Evolutionary conservation across 768 basidiomycete species (phyloP).

Genomic region (Kwoniella shandongensis): DNA sequence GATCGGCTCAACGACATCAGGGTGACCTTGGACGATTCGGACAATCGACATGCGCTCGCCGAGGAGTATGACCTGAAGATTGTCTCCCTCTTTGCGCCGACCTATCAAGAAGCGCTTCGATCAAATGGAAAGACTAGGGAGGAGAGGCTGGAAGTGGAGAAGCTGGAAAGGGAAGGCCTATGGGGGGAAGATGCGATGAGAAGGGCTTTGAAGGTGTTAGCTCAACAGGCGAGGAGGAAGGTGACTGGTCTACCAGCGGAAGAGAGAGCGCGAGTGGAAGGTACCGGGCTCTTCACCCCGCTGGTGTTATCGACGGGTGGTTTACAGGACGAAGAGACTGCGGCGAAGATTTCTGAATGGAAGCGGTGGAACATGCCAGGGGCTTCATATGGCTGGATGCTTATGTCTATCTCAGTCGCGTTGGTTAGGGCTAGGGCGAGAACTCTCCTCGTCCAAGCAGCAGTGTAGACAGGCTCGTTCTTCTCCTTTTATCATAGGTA

Average conservation of each 20-base stretch:
- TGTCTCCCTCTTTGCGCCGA: not conserved
- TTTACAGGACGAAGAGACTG: conserved; percentile 1
- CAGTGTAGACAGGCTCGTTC: too few species aligned
- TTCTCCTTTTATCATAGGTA: too few species aligned
- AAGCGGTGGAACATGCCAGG: conserved; percentile 7
- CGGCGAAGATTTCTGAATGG: conserved; percentile 1
- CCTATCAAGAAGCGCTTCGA: not conserved
- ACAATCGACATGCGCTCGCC: not conserved
- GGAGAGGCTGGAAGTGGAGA: not conserved
- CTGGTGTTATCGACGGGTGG: conserved; percentile 8
- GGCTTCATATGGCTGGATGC: not conserved
- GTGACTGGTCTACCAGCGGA: not conserved
- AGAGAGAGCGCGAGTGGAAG: not conserved
- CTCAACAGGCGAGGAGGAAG: conserved; percentile 6
- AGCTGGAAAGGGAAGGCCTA: not conserved
- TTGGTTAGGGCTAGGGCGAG: conserved; percentile 4
- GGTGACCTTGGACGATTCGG: not conserved
- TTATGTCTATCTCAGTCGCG: not conserved
- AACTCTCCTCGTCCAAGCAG: too few species aligned
- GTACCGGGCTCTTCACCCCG: not conserved
- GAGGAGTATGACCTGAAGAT: conserved; percentile 4
- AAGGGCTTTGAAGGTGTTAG: not conserved
- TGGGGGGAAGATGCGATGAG: not conserved
- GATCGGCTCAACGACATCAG: not conserved
- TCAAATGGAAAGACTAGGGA: not conserved